Evolutionary conservation across 371 early-diverging fungal genomes (phyloP).

Genomic region (Amoeboaphelidium occidentale): DNA sequence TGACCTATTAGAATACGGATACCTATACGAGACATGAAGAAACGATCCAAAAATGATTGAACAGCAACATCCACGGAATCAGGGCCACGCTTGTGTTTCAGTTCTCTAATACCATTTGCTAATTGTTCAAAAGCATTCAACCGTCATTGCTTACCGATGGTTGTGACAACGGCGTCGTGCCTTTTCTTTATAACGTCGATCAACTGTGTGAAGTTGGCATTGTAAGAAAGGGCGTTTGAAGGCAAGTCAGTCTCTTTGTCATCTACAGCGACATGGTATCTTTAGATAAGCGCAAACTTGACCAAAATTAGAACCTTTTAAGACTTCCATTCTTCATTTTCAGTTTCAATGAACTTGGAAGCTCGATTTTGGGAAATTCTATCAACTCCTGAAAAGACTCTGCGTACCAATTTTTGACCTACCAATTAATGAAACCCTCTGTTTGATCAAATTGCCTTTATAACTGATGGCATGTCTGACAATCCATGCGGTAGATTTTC

Average conservation of each 20-base stretch:
- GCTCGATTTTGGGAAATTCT: constrained; percentile 35
- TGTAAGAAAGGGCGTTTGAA: constrained; percentile 46
- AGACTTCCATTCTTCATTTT: constrained; percentile 7
- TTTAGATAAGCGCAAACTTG: too few relatives aligned
- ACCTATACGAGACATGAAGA: constrained; percentile 91
- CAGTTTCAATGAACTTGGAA: constrained; percentile 8
- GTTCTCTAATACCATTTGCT: neutral
- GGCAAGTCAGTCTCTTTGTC: constrained; percentile 18
- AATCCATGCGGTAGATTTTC: constrained; percentile 65
- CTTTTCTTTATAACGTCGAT: constrained; percentile 72
- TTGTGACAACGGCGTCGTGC: constrained; percentile 81
- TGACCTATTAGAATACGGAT: constrained; percentile 82
- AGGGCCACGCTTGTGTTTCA: constrained; percentile 3
- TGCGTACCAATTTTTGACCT: constrained; percentile 85
- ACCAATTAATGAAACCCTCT: too few relatives aligned
- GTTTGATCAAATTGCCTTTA: too few relatives aligned
- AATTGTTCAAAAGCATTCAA: too few relatives aligned
- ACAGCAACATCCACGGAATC: constrained; percentile 37
- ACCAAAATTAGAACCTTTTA: too few relatives aligned
- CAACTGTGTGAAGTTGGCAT: constrained; percentile 46
- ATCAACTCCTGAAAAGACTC: constrained; percentile 51
- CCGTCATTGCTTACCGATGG: constrained; percentile 28
- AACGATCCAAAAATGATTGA: constrained; percentile 82
- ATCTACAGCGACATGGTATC: constrained; percentile 1
- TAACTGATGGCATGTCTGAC: constrained; percentile 67